Evolutionary conservation across 768 basidiomycete species (phyloP), one percentile per base, ranked within the genome.

Genomic region (Suillus sp.): DNA sequence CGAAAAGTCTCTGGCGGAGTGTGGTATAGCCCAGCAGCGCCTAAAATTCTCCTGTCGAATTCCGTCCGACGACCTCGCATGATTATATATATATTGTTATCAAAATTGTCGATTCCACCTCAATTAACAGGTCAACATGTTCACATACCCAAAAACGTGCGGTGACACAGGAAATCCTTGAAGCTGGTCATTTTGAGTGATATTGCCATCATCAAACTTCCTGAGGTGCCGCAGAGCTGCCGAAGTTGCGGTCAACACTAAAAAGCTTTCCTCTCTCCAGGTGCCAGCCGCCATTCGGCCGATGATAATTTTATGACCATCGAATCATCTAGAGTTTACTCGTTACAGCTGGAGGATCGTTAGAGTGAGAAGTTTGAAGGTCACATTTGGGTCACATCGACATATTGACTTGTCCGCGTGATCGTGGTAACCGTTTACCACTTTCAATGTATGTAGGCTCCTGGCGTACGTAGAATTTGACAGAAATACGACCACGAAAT

Each of bases 1-100:
- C 3, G 25, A 48, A 48, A 16, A 27, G 34, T 20, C 14, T 16
- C 54, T 11, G 25, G 2, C 38, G 25, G 10, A 40, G 55, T 25
- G 55, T 25, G 22, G 35, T 40, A 57, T 22, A 37, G 55, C 55
- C 37, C 9, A 16, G 37, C 55, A 56, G 22, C 25, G 56, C 56
- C 37, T 57, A 11, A 40, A 57, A 30, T 38, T 40, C 18, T 38
- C 25, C 8, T 6, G 18, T 40, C 55, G 25, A 56, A 57, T 27
- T 38, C 37, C 38, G 37, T 27, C 25, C 25, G 55, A 18, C 9
- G 16, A 57, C 6, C 55, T 27, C 55, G 55, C 55, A 38, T 27
- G 16, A 27, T 18, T 37, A 8, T 47, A 22, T 55, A 18, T 50
- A 16, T 27, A 18, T 38, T 18, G 9, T n/a, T 35, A 40, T 27